A percentile compares a stretch with the other conserved stretches of the same genome.
These are phyloP conservation scores for Scheffersomyces illinoinensis DNA, from an alignment of 1,139 yeast species.

Conservation along the genomic window DNA sequence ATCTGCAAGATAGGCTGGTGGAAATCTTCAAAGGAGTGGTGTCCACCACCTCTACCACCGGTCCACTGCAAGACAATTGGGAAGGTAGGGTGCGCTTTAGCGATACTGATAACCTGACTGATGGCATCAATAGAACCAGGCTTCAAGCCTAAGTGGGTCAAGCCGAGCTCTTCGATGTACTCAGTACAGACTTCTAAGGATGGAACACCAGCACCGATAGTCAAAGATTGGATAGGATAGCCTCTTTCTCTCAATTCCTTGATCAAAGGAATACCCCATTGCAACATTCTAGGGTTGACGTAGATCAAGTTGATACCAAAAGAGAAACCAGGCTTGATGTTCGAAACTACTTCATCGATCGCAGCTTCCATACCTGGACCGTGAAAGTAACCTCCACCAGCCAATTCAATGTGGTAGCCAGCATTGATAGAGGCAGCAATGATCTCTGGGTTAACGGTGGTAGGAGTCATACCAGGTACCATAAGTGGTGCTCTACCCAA, in stretches of 20 bases:
- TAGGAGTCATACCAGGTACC: slow-evolving; percentile 99
- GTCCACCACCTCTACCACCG: slow-evolving; percentile 99
- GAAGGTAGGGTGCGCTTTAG: slow-evolving; percentile 93
- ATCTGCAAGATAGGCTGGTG: slow-evolving; percentile 95
- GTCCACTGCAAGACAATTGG: slow-evolving; percentile 99
- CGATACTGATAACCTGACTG: slow-evolving; percentile 81
- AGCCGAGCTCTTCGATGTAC: slow-evolving; percentile 87
- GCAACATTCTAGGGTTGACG: slow-evolving; percentile 96
- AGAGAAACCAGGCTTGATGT: slow-evolving; percentile 81
- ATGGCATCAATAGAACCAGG: slow-evolving; percentile 98
- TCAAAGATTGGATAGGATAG: slow-evolving; percentile 91
- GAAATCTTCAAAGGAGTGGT: slow-evolving; percentile 98
- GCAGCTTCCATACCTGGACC: slow-evolving; percentile 74
- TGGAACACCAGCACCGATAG: slow-evolving; percentile 99
- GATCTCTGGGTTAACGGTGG: slow-evolving; percentile 92
- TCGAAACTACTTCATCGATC: slow-evolving; percentile 64
- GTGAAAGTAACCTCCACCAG: slow-evolving; percentile 96
- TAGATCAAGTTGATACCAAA: slow-evolving; percentile 89
- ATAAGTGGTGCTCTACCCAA: slow-evolving; percentile 94
- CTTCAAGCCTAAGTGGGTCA: slow-evolving; percentile 92
- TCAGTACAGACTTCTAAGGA: slow-evolving; percentile 96
- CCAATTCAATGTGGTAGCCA: slow-evolving; percentile 96
- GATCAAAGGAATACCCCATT: slow-evolving; percentile 98
- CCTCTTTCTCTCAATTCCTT: slow-evolving; percentile 86
- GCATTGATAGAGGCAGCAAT: slow-evolving; percentile 92